phyloP scores from a whole-genome alignment of 768 basidiomycete species.

The Scleroderma citrinum region DNA sequence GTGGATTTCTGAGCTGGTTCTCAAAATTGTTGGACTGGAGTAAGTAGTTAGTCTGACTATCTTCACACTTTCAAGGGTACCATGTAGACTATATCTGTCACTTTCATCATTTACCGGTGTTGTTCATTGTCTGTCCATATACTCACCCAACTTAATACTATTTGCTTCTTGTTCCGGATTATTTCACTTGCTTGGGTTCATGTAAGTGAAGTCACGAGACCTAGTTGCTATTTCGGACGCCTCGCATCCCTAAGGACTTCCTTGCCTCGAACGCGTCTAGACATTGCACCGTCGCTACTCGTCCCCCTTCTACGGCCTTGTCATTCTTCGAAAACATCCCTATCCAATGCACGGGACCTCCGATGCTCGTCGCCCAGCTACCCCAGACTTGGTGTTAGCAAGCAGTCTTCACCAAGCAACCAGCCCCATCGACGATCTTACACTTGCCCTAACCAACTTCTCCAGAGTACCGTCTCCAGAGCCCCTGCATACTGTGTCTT shows the following conservation, averaged over 20 bases:
- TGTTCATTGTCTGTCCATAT: background rate
- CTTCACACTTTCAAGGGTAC: background rate
- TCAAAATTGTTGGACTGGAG: constrained; percentile 41
- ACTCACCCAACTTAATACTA: background rate
- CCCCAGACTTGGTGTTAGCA: constrained; percentile 47
- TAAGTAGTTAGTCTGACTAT: constrained; percentile 7
- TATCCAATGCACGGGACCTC: constrained; percentile 19
- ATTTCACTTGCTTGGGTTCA: too few relatives aligned
- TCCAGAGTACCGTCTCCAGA: constrained; percentile 75
- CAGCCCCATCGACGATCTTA: constrained; percentile 74
- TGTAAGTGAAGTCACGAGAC: too few relatives aligned
- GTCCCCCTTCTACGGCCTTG: background rate
- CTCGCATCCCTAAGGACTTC: background rate
- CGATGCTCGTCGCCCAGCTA: constrained; percentile 28
- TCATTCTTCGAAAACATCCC: background rate
- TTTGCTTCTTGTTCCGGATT: background rate
- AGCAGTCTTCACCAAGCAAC: constrained; percentile 48
- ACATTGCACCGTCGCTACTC: background rate
- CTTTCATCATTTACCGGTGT: background rate
- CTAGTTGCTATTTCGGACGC: background rate
- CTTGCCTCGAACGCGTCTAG: background rate
- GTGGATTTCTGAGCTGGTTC: constrained; percentile 65
- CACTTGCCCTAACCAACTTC: constrained; percentile 63
- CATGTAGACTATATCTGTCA: constrained; percentile 10
- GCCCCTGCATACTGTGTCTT: constrained; percentile 42